These are phyloP conservation scores for Talaromyces sp. DNA, from an alignment of 2,329 filamentous ascomycete species.

Conservation along the genomic window DNA sequence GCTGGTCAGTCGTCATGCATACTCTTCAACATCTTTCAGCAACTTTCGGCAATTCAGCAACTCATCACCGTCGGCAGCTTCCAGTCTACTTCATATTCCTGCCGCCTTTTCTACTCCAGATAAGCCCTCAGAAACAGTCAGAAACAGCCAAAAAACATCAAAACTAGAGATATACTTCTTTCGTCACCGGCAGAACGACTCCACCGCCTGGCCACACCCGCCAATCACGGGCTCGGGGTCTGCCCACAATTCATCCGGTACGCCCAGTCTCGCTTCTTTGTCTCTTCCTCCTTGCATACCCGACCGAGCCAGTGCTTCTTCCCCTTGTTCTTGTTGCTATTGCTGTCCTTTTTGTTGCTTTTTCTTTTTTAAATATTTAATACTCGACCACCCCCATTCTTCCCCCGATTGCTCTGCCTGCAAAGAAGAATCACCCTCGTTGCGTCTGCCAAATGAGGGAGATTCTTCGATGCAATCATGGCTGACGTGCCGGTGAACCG, in stretches of 20 bases:
- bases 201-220: neutral
- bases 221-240: neutral
- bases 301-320: neutral
- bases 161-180: neutral
- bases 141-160: neutral
- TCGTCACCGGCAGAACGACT: neutral
- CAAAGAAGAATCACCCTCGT: constrained; percentile 15
- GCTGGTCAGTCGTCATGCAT: neutral
- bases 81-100: neutral
- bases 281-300: neutral
- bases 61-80: too few species aligned
- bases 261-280: neutral
- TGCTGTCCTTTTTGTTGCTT: constrained; percentile 12
- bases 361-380: constrained; percentile 11
- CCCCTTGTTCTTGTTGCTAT: neutral
- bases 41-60: neutral
- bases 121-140: neutral
- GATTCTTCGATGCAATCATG: constrained; percentile 33
- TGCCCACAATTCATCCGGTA: neutral
- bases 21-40: neutral
- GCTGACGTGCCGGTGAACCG: constrained; percentile 30
- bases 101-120: too few species aligned
- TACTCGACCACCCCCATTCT: constrained; percentile 11
- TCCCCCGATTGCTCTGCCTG: neutral
- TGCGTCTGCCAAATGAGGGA: constrained; percentile 29